These are phyloP conservation scores for Diaporthe australafricana DNA, from an alignment of 2,329 filamentous ascomycete genomes.

Conservation along the genomic window DNA sequence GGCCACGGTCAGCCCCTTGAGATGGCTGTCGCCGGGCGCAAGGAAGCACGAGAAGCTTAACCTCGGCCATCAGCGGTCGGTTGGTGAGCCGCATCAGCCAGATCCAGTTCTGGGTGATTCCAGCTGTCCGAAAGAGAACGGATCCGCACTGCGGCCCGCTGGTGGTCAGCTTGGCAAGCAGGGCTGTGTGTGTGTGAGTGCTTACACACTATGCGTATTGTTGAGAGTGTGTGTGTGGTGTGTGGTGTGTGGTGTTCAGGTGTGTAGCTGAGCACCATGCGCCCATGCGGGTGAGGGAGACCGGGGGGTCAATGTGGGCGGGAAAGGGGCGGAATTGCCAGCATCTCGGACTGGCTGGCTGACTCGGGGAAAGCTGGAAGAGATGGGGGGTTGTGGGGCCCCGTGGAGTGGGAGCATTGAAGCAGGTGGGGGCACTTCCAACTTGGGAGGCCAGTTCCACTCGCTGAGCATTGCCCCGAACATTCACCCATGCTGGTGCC, in stretches of 20 bases:
- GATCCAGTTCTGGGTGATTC: background rate
- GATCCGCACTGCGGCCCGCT: slow-evolving; percentile 25
- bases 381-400: slow-evolving; percentile 15
- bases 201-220: background rate
- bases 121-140: slow-evolving; percentile 27
- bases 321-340: background rate
- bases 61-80: slow-evolving; percentile 5
- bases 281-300: background rate
- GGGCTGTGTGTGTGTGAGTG: background rate
- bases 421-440: background rate
- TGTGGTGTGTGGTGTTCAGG: background rate
- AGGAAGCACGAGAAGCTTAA: slow-evolving; percentile 25
- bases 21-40: slow-evolving; percentile 2
- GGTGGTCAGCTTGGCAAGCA: slow-evolving; percentile 4
- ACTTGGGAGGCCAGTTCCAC: slow-evolving; percentile 3
- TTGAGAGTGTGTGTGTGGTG: background rate
- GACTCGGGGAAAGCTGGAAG: slow-evolving; percentile 8
- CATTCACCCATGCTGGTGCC: background rate
- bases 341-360: slow-evolving; percentile 8
- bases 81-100: slow-evolving; percentile 20
- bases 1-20: background rate
- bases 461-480: slow-evolving; percentile 26
- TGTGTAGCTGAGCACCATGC: too few species aligned
- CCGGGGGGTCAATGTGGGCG: background rate
- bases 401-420: slow-evolving; percentile 16